Base-by-base conservation (phyloP, 2,329 filamentous ascomycete genomes). In the Aspergillus tamarii region DNA sequence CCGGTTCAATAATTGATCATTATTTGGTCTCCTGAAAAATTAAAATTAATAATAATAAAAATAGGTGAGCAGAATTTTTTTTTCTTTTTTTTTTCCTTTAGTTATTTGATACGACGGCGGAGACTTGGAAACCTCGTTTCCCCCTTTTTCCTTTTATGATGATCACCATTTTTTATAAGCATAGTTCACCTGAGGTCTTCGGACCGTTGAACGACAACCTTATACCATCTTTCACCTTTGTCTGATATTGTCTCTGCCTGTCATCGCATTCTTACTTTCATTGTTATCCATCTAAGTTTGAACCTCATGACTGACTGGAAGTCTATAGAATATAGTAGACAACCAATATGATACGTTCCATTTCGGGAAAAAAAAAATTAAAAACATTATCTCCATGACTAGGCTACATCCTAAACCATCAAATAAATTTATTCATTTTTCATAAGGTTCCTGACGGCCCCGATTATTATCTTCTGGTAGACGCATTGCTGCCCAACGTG, bases 111-210 rank as follows among this genome's bases (percentile, higher is more conserved):
- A 34, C 50, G 16, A 53, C 30, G 23, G 45, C 45, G 23, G 23
- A 48, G 45, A 14, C 48, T 39, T 23, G 30, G 30, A 23, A 54
- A 21, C 12, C 21, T 54, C 26, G 14, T 32, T 53, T 23, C n/a
- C 52, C 28, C 30, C 21, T 23, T 36, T 43, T 30, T 57, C 43
- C 32, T 56, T 59, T 62, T 54, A 74, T 78, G 76, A 79, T 78
- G 77, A 78, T 70, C 70, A 74, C 74, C 71, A 70, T 71, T 72
- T 11, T 66, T 66, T 70, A 74, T 74, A 74, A 74, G 77, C 76
- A 79, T 79, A 79, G 77, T 79, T 79, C 77, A 79, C 71, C 76
- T 78, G 76, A 79, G 71, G 72, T 77, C 76, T 74, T 70, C 72
- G 72, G 71, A 76, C 74, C 70, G 61, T 64, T 79, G 77, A 79